Base-by-base conservation (phyloP, 1,139 yeast genomes). In the Lodderomyces oxycetoniae region DNA sequence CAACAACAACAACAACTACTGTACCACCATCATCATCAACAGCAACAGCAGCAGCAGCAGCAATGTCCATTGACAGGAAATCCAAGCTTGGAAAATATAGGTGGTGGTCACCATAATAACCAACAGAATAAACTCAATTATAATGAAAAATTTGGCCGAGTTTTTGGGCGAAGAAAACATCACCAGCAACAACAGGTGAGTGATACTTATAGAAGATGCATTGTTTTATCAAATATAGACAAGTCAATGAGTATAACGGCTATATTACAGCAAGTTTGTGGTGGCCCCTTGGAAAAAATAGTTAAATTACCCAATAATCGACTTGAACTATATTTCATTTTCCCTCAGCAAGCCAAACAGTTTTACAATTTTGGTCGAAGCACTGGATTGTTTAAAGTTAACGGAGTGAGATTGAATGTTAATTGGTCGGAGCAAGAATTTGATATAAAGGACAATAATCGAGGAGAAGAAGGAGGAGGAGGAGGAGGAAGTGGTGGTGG, bases 281-380 rank as follows among this genome's bases (percentile, higher is more conserved):
- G 95, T 0, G 95, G 95, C 0, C 87, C 91, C 0, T 57, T 85
- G 30, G 88, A 82, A 44, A 69, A 67, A 41, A 51, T 81, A 2
- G 59, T 54, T 2, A 24, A 27, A 12, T 12, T 32, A 17, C 29
- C 36, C 2, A 34, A 49, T 31, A 42, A 44, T 11, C 43, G 42
- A 9, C 35, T 80, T 12, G 79, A 78, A 43, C 42, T 83, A 2
- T 66, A 71, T 47, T 86, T 80, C 49, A 50, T 75, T 22, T 67
- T 57, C 22, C 64, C 73, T 1, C 67, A 65, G 17, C 74, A 74
- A 49, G 94, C 94, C 0, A 48, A 50, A 7, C 58, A 57, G 3
- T 86, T 86, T 53, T 67, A 66, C 55, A 55, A 57, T 6, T 81
- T 66, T 52, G 77, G 80, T 3, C 53, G 55, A n/a, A 64, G 71